Percentiles rank a stretch among this genome's conserved stretches.
Conservation (phyloP, 129 eudicot genomes). For the Rutidosis leptorrhynchoides region DNA sequence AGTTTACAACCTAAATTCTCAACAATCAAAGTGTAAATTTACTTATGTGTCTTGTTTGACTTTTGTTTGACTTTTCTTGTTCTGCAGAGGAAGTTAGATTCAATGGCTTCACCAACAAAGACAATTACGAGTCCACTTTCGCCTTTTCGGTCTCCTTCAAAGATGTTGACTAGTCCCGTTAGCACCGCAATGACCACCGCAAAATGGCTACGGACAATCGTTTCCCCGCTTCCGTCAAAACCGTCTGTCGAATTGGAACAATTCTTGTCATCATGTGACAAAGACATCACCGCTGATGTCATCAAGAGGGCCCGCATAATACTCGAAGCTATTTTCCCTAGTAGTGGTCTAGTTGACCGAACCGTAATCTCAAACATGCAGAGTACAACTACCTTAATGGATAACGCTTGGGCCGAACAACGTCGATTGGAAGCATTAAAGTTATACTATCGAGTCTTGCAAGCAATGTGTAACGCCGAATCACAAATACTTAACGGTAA, state of each 20-base stretch:
- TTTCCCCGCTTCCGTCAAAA: slow-evolving; percentile 78
- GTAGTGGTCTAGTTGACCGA: slow-evolving; percentile 64
- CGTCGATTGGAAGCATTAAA: slow-evolving; percentile 83
- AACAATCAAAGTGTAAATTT: neutral
- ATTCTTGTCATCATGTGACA: slow-evolving; percentile 73
- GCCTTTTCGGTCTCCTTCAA: slow-evolving; percentile 80
- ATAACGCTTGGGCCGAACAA: slow-evolving; percentile 91
- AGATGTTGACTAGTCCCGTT: slow-evolving; percentile 73
- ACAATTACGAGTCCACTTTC: slow-evolving; percentile 80
- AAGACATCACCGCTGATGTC: slow-evolving; percentile 70
- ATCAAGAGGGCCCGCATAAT: slow-evolving; percentile 75
- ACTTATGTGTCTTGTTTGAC: too few species aligned
- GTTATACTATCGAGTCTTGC: slow-evolving; percentile 79
- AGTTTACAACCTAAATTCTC: too few species aligned
- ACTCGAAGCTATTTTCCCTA: slow-evolving; percentile 89
- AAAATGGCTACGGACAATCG: slow-evolving; percentile 80
- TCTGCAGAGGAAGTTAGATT: slow-evolving; percentile 69
- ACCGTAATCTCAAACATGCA: slow-evolving; percentile 49
- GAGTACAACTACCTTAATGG: slow-evolving; percentile 67
- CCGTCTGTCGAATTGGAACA: slow-evolving; percentile 65
- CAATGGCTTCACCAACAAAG: slow-evolving; percentile 78
- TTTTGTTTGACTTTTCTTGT: neutral
- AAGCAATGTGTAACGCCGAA: slow-evolving; percentile 93
- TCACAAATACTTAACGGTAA: slow-evolving; percentile 65
- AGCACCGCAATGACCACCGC: slow-evolving; percentile 97